Evolutionary conservation across 352 stramenopile genomes (phyloP), one percentile per base, ranked within the genome.

Genomic region (Phytopythium sindhum): DNA sequence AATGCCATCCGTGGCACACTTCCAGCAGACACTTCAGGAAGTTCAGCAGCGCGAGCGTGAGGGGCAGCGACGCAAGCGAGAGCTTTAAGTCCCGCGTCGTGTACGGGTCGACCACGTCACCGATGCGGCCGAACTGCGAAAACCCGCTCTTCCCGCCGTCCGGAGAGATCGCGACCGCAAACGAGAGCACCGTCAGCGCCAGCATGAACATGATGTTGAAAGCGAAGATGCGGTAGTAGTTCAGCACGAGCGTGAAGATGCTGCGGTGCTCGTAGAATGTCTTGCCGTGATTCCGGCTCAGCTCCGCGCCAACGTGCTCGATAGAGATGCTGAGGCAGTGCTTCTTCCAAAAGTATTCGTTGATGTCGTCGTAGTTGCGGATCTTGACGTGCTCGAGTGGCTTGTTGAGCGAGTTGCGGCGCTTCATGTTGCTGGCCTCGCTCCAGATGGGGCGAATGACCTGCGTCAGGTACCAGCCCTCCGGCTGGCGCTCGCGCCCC

Each of bases 171-270:
- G 78, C 77, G 8, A 86, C 76, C 4, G 65, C 70, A 63, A 89
- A 91, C 7, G 74, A 61, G 50, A 90, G 62, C 11, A 90, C 81
- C 14, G 66, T 71, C 4, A 91, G 64, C 24, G 72, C 41, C 44
- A 87, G 67, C 50, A 91, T 56, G 58, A 90, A 91, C 75, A 91
- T 84, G 41, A 90, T 66, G 63, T 92, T 89, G 72, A 92, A 92
- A 58, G 90, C 79, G 70, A 92, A 92, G 64, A 92, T 92, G 21
- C 83, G 81, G 67, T 90, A 90, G 68, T 89, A 92, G 62, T 90
- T 89, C 28, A 92, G 67, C 29, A 92, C 66, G 52, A 90, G 69
- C 2, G 81, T 90, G 21, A 92, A 75, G 26, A 92, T 56, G 47
- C 75, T 88, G 17, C 83, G 81, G 64, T 92, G 81, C 60, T 92